Base-by-base conservation (phyloP, 768 basidiomycete species). In the Hortiboletus flavorubellus region DNA sequence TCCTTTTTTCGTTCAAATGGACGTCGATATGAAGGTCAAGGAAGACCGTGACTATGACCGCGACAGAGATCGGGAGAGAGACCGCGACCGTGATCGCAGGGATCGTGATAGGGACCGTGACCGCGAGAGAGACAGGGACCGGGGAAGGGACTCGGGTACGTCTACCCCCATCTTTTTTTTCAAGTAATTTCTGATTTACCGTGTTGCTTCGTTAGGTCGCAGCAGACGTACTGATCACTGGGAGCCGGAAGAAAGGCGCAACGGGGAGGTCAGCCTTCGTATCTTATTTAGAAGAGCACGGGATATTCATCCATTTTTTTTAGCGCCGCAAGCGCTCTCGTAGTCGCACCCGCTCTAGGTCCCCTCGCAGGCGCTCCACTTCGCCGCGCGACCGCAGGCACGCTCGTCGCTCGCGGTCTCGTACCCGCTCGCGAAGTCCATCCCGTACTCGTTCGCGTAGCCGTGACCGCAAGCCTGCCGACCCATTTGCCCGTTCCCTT, bases 181-280 rank as follows among this genome's bases (percentile, higher is more conserved):
- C 31, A 9, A 33, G 6, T 15, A 1, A 11, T 26, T 31, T 33
- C 18, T 33, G 5, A 11, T 38, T 57, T 23, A 38, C 44, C 26
- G 15, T 44, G 53, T 58, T n/a, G 11, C 4, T 11, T 30, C 55
- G 37, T 54, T 71, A 79, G 80, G 63, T 75, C 80, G 68, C 70
- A 78, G 76, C 38, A 68, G 77, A 43, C 73, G 76, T 35, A 72
- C 73, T 48, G 90, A 93, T 71, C 89, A 92, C 62, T 92, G 89
- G 89, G 91, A 92, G 62, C 89, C 90, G 0, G 89, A 83, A n/a
- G 79, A 87, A 33, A 79, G 85, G 68, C 84, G 90, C 31, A 84
- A 81, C 54, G 83, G 79, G 48, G 89, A 89, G 49, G 91, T 90
- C 63, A 67, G 85, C 72, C 30, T 43, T 38, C 30, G 2, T 46